phyloP scores from a whole-genome alignment of 176 grass and related monocot genomes.

The Oryza meridionalis region DNA sequence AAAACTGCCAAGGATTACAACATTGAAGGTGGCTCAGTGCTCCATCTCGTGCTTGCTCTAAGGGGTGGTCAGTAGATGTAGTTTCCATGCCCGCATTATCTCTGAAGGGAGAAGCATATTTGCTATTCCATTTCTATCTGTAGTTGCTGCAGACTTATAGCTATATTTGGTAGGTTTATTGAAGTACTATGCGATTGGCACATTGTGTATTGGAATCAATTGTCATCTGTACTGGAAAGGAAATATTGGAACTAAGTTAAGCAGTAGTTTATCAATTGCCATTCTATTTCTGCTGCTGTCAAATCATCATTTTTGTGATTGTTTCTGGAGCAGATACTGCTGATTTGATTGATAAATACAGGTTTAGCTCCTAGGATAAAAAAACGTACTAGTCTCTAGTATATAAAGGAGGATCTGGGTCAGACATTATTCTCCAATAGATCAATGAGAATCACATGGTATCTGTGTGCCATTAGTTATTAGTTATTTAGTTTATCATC shows the following conservation, averaged over 20 bases:
- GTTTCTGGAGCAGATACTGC: background rate
- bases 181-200: constrained; percentile 24
- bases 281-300: constrained; percentile 7
- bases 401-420: background rate
- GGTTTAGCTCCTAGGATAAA: background rate
- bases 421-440: background rate
- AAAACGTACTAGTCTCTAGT: background rate
- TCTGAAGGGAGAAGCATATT: background rate
- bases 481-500: background rate
- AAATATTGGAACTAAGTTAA: constrained; percentile 37
- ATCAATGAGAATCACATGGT: background rate
- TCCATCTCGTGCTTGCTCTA: constrained; percentile 91
- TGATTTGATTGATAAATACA: background rate
- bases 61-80: constrained; percentile 69
- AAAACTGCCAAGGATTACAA: constrained; percentile 97
- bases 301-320: background rate
- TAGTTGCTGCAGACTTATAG: constrained; percentile 8
- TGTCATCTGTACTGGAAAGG: constrained; percentile 30
- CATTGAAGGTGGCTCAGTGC: constrained; percentile 90
- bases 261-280: background rate
- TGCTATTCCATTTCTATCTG: constrained; percentile 2
- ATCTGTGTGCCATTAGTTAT: background rate
- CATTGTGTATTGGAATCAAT: constrained; percentile 25
- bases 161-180: constrained; percentile 31
- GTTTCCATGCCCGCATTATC: background rate